These are phyloP conservation scores for Bryoglossum gracile DNA, from an alignment of 495 filamentous ascomycete genomes.

Conservation along the genomic window DNA sequence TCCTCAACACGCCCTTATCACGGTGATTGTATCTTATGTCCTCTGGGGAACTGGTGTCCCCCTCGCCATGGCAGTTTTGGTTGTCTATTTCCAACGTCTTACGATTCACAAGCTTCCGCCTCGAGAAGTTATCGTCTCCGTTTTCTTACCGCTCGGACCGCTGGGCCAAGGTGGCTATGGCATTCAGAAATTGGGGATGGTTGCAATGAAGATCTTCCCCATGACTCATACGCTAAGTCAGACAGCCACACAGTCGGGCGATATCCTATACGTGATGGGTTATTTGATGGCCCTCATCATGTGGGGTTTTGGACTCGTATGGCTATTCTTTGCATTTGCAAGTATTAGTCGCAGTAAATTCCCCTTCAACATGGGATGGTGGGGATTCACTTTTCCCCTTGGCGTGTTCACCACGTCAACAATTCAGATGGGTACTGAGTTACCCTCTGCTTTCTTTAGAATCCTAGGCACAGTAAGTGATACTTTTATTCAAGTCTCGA, in stretches of 20 bases:
- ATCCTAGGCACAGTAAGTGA: slow-evolving; percentile 43
- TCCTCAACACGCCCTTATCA: slow-evolving; percentile 46
- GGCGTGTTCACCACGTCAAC: slow-evolving; percentile 49
- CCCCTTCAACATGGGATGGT: slow-evolving; percentile 64
- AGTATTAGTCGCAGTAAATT: slow-evolving; percentile 39
- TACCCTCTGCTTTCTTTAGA: slow-evolving; percentile 47
- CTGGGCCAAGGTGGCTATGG: slow-evolving; percentile 52
- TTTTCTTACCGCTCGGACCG: slow-evolving; percentile 56
- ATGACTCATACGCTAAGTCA: slow-evolving; percentile 37
- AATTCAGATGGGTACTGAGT: slow-evolving; percentile 38
- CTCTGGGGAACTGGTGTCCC: slow-evolving; percentile 54
- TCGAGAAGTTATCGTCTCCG: slow-evolving; percentile 51
- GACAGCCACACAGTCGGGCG: slow-evolving; percentile 32
- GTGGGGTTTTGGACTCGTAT: slow-evolving; percentile 56
- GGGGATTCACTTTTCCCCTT: slow-evolving; percentile 58
- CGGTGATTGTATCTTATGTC: slow-evolving; percentile 47
- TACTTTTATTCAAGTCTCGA: slow-evolving; percentile 3
- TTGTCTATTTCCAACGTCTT: slow-evolving; percentile 55
- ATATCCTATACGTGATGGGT: slow-evolving; percentile 47
- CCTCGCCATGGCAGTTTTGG: slow-evolving; percentile 46
- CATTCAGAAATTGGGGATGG: slow-evolving; percentile 48
- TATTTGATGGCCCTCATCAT: slow-evolving; percentile 45
- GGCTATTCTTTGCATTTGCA: slow-evolving; percentile 52
- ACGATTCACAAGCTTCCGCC: slow-evolving; percentile 49
- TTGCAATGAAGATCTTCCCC: slow-evolving; percentile 43